Evolutionary conservation across 2,329 filamentous ascomycete genomes (phyloP), one percentile per base, ranked within the genome.

Genomic region (Cladosporium sp.): DNA sequence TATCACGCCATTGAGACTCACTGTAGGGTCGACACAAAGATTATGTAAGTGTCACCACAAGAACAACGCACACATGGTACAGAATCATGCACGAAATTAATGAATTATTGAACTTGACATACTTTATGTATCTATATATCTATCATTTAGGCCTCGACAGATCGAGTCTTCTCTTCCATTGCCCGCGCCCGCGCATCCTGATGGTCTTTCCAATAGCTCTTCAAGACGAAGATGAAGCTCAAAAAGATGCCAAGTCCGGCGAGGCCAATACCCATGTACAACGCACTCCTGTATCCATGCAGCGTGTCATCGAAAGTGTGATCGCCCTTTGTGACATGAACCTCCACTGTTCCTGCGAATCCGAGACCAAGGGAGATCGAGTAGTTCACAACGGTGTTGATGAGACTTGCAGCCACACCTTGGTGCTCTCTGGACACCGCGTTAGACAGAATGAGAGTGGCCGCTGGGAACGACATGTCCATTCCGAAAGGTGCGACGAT

Each of bases 341-440:
- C 75, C 71, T 90, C 87, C 7, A 90, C 83, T 0, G 87, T 90
- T 0, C 87, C 88, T 0, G 88, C 88, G 54, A 92, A 84, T 0
- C 88, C 89, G 0, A 92, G 80, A 0, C 86, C 87, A 1, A 91
- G 75, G 0, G 86, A 87, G 44, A 91, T 90, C 66, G 84, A 85
- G 73, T 91, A 92, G 74, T 92, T 90, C 67, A 91, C 85, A 7
- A 89, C 80, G 0, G 88, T 90, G 65, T 84, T 87, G 36, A 90
- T 85, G 8, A 91, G 74, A 28, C 82, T 86, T 0, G 83, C 83
- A 2, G 83, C 83, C 18, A 85, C 78, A 6, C 84, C 84, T 68
- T 86, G 84, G 59, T 83, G 79, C 61, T 82, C 75, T 32, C 78
- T 76, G 5, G 75, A 69, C 24, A 84, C 78, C 0, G 78, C 78